Percentiles rank a stretch among this genome's conserved stretches.
Evolutionary conservation across 768 basidiomycete species (phyloP).

Genomic region (Leccinum rimulosum): DNA sequence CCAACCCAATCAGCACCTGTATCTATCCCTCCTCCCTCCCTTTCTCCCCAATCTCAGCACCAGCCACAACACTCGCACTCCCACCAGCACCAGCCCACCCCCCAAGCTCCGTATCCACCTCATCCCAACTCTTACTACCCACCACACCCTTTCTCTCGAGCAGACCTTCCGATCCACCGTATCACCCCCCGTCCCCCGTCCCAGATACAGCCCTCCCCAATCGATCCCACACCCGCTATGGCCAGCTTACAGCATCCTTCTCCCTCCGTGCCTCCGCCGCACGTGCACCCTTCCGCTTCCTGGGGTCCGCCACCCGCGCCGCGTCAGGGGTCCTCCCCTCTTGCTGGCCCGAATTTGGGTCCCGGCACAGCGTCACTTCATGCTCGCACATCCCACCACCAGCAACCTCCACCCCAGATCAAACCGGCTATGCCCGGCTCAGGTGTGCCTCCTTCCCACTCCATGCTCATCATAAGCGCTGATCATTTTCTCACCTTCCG

Average conservation of each 20-base stretch:
- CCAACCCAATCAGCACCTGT: slow-evolving; percentile 28
- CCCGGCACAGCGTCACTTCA: slow-evolving; percentile 21
- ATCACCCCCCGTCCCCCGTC: slow-evolving; percentile 34
- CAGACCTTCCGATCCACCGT: slow-evolving; percentile 26
- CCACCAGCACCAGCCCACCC: slow-evolving; percentile 18
- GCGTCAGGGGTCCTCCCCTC: slow-evolving; percentile 34
- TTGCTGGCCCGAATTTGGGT: slow-evolving; percentile 25
- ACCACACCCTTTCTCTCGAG: slow-evolving; percentile 15
- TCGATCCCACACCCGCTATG: slow-evolving; percentile 32
- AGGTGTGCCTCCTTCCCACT: slow-evolving; percentile 18
- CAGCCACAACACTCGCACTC: slow-evolving; percentile 23
- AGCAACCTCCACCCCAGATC: slow-evolving; percentile 27
- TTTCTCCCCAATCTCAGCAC: slow-evolving; percentile 32
- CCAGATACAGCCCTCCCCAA: slow-evolving; percentile 26
- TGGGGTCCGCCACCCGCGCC: slow-evolving; percentile 29
- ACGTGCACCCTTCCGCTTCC: slow-evolving; percentile 31
- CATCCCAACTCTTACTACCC: slow-evolving; percentile 23
- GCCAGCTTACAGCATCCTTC: slow-evolving; percentile 33
- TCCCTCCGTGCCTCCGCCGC: slow-evolving; percentile 28
- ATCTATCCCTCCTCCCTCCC: slow-evolving; percentile 27
- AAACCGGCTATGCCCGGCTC: slow-evolving; percentile 34
- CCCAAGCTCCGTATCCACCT: slow-evolving; percentile 22
- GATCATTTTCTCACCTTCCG: slow-evolving; percentile 3
- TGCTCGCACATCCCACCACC: slow-evolving; percentile 27
- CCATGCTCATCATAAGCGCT: neutral